These are phyloP conservation scores for Achlya hypogyna DNA, from an alignment of 352 stramenopile species.

Conservation along the genomic window DNA sequence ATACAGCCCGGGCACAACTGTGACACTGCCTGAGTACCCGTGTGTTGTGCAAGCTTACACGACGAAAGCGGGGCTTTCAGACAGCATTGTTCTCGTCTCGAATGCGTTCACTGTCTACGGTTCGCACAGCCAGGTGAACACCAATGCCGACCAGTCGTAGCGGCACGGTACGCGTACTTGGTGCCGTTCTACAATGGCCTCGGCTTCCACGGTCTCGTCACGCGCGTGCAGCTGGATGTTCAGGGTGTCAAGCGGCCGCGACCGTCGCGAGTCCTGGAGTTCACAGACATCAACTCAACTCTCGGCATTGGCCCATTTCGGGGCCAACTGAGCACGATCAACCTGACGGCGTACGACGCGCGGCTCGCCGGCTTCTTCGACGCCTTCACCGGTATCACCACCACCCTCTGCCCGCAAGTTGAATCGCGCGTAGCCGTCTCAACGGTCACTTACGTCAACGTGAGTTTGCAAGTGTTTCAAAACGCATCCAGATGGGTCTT, in stretches of 20 bases:
- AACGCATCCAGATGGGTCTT: conserved; percentile 3
- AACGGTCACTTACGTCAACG: conserved; percentile 9
- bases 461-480: conserved; percentile 10
- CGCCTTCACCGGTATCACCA: conserved; percentile 46
- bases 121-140: not conserved
- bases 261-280: conserved; percentile 61
- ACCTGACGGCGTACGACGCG: conserved; percentile 39
- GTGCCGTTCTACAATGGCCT: conserved; percentile 56
- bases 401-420: not conserved
- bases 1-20: not conserved
- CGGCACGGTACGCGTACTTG: conserved; percentile 61
- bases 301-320: conserved; percentile 59
- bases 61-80: conserved; percentile 49
- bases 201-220: conserved; percentile 51
- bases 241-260: conserved; percentile 66
- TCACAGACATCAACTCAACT: conserved; percentile 62
- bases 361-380: conserved; percentile 47
- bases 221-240: conserved; percentile 56
- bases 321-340: conserved; percentile 45
- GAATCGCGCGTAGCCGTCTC: not conserved
- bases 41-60: conserved; percentile 28
- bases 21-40: conserved; percentile 3
- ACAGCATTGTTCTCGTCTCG: conserved; percentile 42
- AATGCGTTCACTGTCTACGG: conserved; percentile 49
- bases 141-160: conserved; percentile 23